phyloP scores from a whole-genome alignment of 2,329 filamentous ascomycete species.

The Cladophialophora exuberans region DNA sequence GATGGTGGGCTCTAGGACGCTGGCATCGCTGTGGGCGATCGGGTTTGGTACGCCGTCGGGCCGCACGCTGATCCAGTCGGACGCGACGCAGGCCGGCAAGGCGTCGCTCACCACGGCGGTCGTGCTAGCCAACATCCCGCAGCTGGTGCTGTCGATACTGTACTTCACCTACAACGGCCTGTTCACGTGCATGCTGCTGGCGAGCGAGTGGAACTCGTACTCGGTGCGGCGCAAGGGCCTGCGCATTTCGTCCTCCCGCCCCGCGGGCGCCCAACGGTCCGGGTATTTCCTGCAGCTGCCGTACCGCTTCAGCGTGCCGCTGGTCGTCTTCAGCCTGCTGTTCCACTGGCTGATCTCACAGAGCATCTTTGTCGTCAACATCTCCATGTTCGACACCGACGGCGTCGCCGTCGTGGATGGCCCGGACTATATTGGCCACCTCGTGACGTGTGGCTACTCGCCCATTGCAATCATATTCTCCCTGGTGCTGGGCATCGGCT shows the following conservation, averaged over 20 bases:
- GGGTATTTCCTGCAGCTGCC: slow-evolving; percentile 51
- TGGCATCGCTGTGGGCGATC: slow-evolving; percentile 1
- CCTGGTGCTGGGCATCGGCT: background rate
- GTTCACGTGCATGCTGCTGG: slow-evolving; percentile 50
- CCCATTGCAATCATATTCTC: slow-evolving; percentile 1
- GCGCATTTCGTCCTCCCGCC: slow-evolving; percentile 46
- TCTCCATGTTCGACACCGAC: slow-evolving; percentile 22
- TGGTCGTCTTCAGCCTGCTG: slow-evolving; percentile 39
- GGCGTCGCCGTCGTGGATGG: background rate
- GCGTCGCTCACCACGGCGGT: slow-evolving; percentile 15
- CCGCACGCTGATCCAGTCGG: background rate
- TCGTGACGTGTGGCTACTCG: slow-evolving; percentile 2
- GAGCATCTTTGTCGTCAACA: slow-evolving; percentile 46
- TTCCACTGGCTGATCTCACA: slow-evolving; percentile 54
- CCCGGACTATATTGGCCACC: background rate
- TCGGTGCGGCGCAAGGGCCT: slow-evolving; percentile 42
- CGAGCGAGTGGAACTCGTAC: slow-evolving; percentile 52
- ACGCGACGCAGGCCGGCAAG: background rate
- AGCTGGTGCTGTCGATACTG: slow-evolving; percentile 38
- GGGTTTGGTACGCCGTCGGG: background rate
- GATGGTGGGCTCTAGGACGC: background rate
- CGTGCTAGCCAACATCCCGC: slow-evolving; percentile 39
- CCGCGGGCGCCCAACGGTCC: slow-evolving; percentile 43
- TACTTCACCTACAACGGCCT: slow-evolving; percentile 41
- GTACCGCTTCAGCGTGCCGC: slow-evolving; percentile 45